These are phyloP conservation scores for Populus pruinosa DNA, from an alignment of 345 rosid genomes.

Conservation along the genomic window DNA sequence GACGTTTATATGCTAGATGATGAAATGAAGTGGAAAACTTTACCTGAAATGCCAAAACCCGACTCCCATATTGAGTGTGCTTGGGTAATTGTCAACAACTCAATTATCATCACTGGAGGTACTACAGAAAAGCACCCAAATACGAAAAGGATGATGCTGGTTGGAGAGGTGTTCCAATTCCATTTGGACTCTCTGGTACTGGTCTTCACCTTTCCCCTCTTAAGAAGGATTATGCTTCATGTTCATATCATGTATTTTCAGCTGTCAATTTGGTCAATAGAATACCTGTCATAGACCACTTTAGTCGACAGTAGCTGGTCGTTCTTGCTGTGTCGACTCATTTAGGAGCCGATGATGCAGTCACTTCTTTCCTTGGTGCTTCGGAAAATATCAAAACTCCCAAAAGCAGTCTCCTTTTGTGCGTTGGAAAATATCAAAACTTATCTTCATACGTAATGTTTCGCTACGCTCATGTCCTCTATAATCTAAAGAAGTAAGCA, in stretches of 20 bases:
- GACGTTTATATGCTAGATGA: conserved; percentile 81
- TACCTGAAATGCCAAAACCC: conserved; percentile 77
- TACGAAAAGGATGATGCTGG: conserved; percentile 70
- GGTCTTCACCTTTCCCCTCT: conserved; percentile 5
- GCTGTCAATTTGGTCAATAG: background rate
- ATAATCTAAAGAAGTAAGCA: too few species aligned
- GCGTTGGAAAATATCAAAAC: too few species aligned
- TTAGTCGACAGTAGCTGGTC: too few species aligned
- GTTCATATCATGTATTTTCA: background rate
- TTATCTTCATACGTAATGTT: too few species aligned
- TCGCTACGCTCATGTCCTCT: too few species aligned
- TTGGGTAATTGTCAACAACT: conserved; percentile 75
- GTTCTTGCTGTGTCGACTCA: too few species aligned
- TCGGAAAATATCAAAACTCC: too few species aligned
- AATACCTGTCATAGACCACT: background rate
- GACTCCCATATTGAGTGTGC: conserved; percentile 78
- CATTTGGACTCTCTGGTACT: conserved; percentile 55
- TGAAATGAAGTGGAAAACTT: conserved; percentile 65
- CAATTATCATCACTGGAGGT: conserved; percentile 69
- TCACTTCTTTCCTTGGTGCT: too few species aligned
- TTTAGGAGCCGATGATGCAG: too few species aligned
- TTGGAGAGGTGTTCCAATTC: conserved; percentile 76
- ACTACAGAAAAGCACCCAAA: conserved; percentile 80
- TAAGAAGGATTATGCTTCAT: background rate
- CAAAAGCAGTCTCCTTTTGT: too few species aligned